Evolutionary conservation across 768 basidiomycete species (phyloP).

Genomic region (Rhodotorula diobovata): DNA sequence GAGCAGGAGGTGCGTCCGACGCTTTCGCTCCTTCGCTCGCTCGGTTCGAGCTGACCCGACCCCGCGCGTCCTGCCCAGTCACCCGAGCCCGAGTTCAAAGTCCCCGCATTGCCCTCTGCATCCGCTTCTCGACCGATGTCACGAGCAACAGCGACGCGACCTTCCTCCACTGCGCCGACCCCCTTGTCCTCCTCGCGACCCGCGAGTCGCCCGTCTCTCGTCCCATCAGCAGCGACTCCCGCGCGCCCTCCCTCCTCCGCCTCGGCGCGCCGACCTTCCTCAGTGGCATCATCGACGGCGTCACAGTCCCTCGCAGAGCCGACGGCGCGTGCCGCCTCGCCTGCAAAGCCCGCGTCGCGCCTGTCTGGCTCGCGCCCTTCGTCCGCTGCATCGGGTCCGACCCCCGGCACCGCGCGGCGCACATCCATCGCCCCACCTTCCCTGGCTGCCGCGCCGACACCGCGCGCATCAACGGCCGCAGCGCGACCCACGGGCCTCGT

Average conservation of each 20-base stretch:
- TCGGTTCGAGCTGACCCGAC: background rate
- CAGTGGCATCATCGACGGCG: background rate
- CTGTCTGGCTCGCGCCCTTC: background rate
- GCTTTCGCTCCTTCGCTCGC: background rate
- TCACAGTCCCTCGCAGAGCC: background rate
- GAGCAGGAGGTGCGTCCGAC: background rate
- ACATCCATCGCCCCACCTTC: background rate
- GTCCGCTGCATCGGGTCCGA: background rate
- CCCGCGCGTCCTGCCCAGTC: background rate
- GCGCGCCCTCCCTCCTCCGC: slow-evolving; percentile 40
- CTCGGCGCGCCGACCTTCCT: slow-evolving; percentile 46
- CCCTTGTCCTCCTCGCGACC: background rate
- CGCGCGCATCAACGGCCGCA: background rate
- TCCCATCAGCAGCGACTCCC: background rate
- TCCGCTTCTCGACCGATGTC: slow-evolving; percentile 35
- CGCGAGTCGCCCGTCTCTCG: background rate
- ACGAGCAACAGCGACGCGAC: background rate
- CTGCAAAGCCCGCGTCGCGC: slow-evolving; percentile 7
- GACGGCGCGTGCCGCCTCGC: background rate
- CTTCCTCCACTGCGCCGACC: background rate
- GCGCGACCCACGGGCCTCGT: background rate
- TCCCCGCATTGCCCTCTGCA: slow-evolving; percentile 4
- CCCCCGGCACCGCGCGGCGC: background rate
- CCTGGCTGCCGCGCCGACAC: too few species aligned
- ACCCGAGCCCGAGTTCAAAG: slow-evolving; percentile 6